A percentile compares a stretch with the other conserved stretches of the same genome.
phyloP scores from a whole-genome alignment of 139 green algal species.

The Bryopsis sp. region DNA sequence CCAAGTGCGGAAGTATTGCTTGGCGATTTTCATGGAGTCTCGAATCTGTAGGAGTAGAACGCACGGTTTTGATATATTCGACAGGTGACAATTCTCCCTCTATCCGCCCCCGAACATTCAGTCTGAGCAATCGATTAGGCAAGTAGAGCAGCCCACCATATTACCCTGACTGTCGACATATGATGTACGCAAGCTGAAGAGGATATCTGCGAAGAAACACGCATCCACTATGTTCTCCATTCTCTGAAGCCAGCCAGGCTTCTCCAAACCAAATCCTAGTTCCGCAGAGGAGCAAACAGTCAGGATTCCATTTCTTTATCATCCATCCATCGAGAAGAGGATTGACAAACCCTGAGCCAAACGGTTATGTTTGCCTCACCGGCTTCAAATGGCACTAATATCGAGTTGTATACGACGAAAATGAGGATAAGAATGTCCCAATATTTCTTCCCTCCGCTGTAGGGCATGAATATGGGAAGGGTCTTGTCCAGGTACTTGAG shows the following conservation, averaged over 20 bases:
- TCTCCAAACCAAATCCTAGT: slow-evolving; percentile 20
- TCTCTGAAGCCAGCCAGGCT: slow-evolving; percentile 14
- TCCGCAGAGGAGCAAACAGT: slow-evolving; percentile 13
- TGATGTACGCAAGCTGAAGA: slow-evolving; percentile 47
- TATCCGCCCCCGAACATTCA: too few species aligned
- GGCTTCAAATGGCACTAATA: slow-evolving; percentile 35
- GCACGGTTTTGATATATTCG: too few species aligned
- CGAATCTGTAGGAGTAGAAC: neutral
- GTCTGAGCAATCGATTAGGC: too few species aligned
- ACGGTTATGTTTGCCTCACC: slow-evolving; percentile 17
- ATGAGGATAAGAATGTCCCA: slow-evolving; percentile 46
- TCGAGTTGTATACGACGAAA: slow-evolving; percentile 46
- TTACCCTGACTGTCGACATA: slow-evolving; percentile 46
- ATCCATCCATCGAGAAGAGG: neutral
- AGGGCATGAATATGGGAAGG: slow-evolving; percentile 37
- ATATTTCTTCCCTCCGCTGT: slow-evolving; percentile 18
- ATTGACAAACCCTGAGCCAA: neutral
- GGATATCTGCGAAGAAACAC: slow-evolving; percentile 44
- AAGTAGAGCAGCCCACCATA: slow-evolving; percentile 24
- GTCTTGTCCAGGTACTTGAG: slow-evolving; percentile 36
- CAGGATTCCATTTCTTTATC: neutral
- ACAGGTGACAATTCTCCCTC: too few species aligned
- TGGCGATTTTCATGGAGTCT: slow-evolving; percentile 23
- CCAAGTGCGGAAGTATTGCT: slow-evolving; percentile 34
- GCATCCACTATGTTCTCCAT: slow-evolving; percentile 32